A percentile compares a stretch with the other conserved stretches of the same genome.
phyloP scores from a whole-genome alignment of 768 basidiomycete species.

The Amanita pseudoporphyria region DNA sequence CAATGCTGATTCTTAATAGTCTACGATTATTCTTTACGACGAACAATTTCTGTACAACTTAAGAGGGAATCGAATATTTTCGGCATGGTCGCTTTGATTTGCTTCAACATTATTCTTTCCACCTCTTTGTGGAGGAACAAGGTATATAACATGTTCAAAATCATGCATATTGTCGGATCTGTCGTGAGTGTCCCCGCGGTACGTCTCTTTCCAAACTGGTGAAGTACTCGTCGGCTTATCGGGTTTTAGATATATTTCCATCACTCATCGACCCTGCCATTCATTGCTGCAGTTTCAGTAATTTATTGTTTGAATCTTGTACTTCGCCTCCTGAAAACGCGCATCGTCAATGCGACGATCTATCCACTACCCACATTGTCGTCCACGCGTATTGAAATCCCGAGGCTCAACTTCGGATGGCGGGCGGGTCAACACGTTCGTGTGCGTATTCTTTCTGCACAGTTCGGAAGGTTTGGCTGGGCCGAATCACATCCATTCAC shows the following conservation, averaged over 20 bases:
- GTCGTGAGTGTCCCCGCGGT: slow-evolving; percentile 48
- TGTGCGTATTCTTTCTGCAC: no score
- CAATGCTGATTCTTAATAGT: slow-evolving; percentile 28
- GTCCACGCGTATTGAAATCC: neutral
- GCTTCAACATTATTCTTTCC: slow-evolving; percentile 52
- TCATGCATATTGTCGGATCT: slow-evolving; percentile 49
- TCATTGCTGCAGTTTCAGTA: slow-evolving; percentile 37
- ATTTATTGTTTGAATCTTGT: slow-evolving; percentile 13
- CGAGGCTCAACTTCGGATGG: neutral
- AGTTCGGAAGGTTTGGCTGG: no score
- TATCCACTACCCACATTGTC: no score
- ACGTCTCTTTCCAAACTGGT: slow-evolving; percentile 16
- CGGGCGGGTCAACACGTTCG: no score
- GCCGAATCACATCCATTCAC: no score
- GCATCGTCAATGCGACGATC: neutral
- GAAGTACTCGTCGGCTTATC: neutral
- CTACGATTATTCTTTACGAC: slow-evolving; percentile 41
- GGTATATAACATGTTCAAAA: slow-evolving; percentile 58
- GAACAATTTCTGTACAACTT: slow-evolving; percentile 27
- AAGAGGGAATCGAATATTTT: slow-evolving; percentile 27
- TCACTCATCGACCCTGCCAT: slow-evolving; percentile 39
- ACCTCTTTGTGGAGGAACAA: slow-evolving; percentile 40
- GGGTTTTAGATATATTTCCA: slow-evolving; percentile 37
- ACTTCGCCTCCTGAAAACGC: neutral
- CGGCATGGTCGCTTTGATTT: slow-evolving; percentile 43